Percentiles rank a stretch among this genome's conserved stretches.
These are phyloP conservation scores for Amanita pallidorosea DNA, from an alignment of 768 basidiomycete genomes.

Conservation along the genomic window DNA sequence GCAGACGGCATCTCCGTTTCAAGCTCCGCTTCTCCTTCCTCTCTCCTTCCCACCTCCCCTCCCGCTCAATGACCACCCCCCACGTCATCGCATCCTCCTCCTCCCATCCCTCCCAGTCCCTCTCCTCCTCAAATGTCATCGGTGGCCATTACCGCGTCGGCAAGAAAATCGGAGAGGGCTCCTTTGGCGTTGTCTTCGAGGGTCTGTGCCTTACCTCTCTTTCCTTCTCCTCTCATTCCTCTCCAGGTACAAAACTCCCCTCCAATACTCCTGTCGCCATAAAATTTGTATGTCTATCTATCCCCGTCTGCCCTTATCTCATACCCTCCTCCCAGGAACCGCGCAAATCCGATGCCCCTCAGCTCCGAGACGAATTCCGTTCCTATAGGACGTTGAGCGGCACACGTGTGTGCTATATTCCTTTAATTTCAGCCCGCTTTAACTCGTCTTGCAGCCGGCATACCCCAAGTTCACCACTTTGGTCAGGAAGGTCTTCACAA, in stretches of 20 bases:
- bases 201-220: constrained; percentile 34
- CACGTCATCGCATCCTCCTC: constrained; percentile 76
- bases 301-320: constrained; percentile 5
- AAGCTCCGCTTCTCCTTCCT: constrained; percentile 7
- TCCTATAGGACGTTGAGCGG: constrained; percentile 93
- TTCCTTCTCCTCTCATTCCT: constrained; percentile 1
- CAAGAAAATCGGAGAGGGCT: constrained; percentile 98
- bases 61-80: constrained; percentile 56
- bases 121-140: constrained; percentile 61
- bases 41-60: constrained; percentile 6
- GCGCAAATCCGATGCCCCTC: constrained; percentile 95
- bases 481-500: constrained; percentile 98
- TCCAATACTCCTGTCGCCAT: constrained; percentile 87
- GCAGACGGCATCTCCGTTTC: not conserved
- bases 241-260: constrained; percentile 71
- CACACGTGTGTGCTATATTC: constrained; percentile 49
- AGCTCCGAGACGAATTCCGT: constrained; percentile 93
- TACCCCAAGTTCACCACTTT: constrained; percentile 98
- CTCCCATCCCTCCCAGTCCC: constrained; percentile 51
- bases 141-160: constrained; percentile 82
- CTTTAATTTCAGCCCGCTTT: constrained; percentile 4
- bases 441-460: constrained; percentile 53
- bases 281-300: constrained; percentile 73
- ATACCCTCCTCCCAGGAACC: constrained; percentile 52
- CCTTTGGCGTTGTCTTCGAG: constrained; percentile 98